Percentiles rank a stretch among this genome's conserved stretches.
Evolutionary conservation across 345 rosid genomes (phyloP).

Genomic region (Ailanthus altissimus): DNA sequence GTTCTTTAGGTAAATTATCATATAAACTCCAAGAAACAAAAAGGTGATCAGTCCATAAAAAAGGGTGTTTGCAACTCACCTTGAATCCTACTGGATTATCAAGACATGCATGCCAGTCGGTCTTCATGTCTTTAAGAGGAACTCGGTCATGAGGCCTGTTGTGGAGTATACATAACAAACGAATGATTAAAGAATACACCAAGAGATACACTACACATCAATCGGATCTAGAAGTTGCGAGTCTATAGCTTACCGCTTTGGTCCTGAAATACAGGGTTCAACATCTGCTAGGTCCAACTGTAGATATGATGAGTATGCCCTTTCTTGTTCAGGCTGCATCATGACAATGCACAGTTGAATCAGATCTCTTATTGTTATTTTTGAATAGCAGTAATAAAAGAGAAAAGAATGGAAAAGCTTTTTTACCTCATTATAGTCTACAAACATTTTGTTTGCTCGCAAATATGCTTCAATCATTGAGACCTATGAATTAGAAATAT

Average conservation of each 20-base stretch:
- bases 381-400: conserved; percentile 4
- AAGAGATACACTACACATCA: background rate
- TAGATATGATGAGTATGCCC: conserved; percentile 69
- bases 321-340: conserved; percentile 72
- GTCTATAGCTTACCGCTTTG: conserved; percentile 59
- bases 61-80: conserved; percentile 36
- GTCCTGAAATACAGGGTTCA: conserved; percentile 88
- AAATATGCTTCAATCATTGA: conserved; percentile 80
- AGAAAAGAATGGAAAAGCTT: conserved; percentile 4
- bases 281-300: conserved; percentile 73
- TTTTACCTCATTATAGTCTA: conserved; percentile 78
- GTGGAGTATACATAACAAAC: conserved; percentile 20
- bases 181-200: background rate
- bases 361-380: conserved; percentile 1
- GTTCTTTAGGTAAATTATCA: conserved; percentile 3
- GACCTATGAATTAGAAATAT: conserved; percentile 42
- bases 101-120: conserved; percentile 90
- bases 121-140: conserved; percentile 75
- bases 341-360: conserved; percentile 4
- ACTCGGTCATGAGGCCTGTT: conserved; percentile 85
- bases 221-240: background rate
- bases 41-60: background rate
- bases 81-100: conserved; percentile 75
- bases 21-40: background rate
- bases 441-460: conserved; percentile 86